phyloP scores from a whole-genome alignment of 257 asterid species.

The Penstemon newberryi region DNA sequence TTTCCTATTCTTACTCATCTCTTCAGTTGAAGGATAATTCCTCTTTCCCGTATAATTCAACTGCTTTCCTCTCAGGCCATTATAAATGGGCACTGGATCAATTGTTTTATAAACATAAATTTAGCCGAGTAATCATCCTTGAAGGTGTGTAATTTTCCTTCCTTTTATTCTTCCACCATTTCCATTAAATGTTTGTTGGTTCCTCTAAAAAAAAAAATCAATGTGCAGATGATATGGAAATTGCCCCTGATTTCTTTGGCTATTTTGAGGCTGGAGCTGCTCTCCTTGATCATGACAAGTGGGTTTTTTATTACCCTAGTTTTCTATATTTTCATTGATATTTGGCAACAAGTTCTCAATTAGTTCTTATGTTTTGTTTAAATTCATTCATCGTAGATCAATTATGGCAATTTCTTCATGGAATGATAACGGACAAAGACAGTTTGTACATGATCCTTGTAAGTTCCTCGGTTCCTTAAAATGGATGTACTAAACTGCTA shows the following conservation, averaged over 20 bases:
- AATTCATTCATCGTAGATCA: constrained; percentile 51
- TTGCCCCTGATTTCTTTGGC: constrained; percentile 91
- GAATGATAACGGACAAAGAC: constrained; percentile 98
- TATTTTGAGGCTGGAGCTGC: constrained; percentile 95
- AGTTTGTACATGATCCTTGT: constrained; percentile 95
- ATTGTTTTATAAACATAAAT: constrained; percentile 81
- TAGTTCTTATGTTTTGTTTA: constrained; percentile 19
- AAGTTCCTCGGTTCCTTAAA: constrained; percentile 37
- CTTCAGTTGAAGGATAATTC: constrained; percentile 24
- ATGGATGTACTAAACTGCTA: constrained; percentile 15
- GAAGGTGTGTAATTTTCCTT: constrained; percentile 63
- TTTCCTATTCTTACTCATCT: constrained; percentile 29
- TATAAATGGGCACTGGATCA: constrained; percentile 99
- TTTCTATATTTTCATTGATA: too few species aligned
- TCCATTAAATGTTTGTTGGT: neutral
- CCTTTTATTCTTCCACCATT: constrained; percentile 10
- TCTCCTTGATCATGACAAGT: constrained; percentile 93
- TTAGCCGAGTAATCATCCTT: constrained; percentile 88
- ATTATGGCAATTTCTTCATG: constrained; percentile 97
- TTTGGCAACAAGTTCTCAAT: constrained; percentile 14
- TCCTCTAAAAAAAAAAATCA: constrained; percentile 33
- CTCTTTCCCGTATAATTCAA: constrained; percentile 20
- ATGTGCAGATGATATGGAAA: constrained; percentile 97
- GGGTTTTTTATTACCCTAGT: constrained; percentile 30
- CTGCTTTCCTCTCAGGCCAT: constrained; percentile 62